phyloP scores from a whole-genome alignment of 176 grass and related monocot species.

The Bromus sterilis region DNA sequence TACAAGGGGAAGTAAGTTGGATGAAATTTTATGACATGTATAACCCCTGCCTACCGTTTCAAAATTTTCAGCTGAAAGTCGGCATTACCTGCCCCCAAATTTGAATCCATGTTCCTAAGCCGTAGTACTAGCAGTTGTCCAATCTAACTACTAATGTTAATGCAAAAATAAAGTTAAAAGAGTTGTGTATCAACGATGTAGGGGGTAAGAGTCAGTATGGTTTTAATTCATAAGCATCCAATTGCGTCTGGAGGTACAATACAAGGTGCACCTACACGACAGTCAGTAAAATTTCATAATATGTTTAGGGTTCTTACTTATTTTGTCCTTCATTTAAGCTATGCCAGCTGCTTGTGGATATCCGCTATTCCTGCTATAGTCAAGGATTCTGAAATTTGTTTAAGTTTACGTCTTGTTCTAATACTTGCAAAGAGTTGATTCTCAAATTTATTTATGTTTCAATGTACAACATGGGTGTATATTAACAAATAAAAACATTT shows the following conservation, averaged over 20 bases:
- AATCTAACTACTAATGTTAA: neutral
- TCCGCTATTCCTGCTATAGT: neutral
- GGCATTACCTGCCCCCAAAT: neutral
- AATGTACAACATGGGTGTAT: neutral
- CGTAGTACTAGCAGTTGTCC: neutral
- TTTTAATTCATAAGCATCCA: neutral
- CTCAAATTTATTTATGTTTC: neutral
- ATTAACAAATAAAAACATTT: neutral
- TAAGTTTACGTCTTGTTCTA: neutral
- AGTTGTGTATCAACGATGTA: neutral
- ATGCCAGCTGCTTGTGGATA: neutral
- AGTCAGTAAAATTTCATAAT: neutral
- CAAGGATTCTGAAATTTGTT: neutral
- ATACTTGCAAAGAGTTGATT: neutral
- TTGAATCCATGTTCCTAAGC: slow-evolving; percentile 5
- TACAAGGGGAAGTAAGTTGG: slow-evolving; percentile 91
- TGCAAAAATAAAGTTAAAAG: neutral
- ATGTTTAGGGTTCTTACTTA: neutral
- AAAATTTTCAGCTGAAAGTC: neutral
- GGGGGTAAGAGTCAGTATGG: neutral
- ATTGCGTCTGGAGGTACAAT: neutral
- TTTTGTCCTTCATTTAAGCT: neutral
- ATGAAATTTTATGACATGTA: neutral
- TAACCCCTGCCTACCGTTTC: neutral
- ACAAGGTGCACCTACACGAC: neutral